These are phyloP conservation scores for Neurospora sublineolata DNA, from an alignment of 495 filamentous ascomycete species.

Conservation along the genomic window DNA sequence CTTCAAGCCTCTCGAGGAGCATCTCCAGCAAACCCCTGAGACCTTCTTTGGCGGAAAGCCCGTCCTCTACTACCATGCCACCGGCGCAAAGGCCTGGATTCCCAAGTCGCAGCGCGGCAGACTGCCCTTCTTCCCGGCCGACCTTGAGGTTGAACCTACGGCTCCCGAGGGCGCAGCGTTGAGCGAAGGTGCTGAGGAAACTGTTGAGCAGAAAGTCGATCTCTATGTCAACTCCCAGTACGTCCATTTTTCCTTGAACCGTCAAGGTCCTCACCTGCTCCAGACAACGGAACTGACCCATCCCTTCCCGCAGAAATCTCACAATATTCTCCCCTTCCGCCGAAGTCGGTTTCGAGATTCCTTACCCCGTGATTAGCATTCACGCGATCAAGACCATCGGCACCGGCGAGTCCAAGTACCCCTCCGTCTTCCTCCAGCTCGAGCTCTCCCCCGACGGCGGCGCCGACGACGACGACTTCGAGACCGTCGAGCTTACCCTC, in stretches of 20 bases:
- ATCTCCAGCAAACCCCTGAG: slow-evolving; percentile 73
- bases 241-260: slow-evolving; percentile 10
- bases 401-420: slow-evolving; percentile 22
- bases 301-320: slow-evolving; percentile 45
- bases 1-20: slow-evolving; percentile 64
- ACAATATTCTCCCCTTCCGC: slow-evolving; percentile 54
- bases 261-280: not conserved
- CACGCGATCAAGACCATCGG: slow-evolving; percentile 65
- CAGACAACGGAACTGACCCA: no score
- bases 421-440: slow-evolving; percentile 71
- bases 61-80: slow-evolving; percentile 64
- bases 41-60: slow-evolving; percentile 73
- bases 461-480: slow-evolving; percentile 57
- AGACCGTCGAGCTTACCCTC: slow-evolving; percentile 61
- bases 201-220: slow-evolving; percentile 44
- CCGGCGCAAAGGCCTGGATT: slow-evolving; percentile 50
- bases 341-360: slow-evolving; percentile 59
- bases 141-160: slow-evolving; percentile 17
- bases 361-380: slow-evolving; percentile 77
- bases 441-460: slow-evolving; percentile 42
- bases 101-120: slow-evolving; percentile 28
- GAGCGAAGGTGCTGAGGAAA: slow-evolving; percentile 23
- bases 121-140: slow-evolving; percentile 40
- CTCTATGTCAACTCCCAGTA: slow-evolving; percentile 74
- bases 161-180: slow-evolving; percentile 22